Percentiles rank a stretch among this genome's conserved stretches.
Evolutionary conservation across 257 asterid species (phyloP).

Genomic region (Solanum stenotomum): DNA sequence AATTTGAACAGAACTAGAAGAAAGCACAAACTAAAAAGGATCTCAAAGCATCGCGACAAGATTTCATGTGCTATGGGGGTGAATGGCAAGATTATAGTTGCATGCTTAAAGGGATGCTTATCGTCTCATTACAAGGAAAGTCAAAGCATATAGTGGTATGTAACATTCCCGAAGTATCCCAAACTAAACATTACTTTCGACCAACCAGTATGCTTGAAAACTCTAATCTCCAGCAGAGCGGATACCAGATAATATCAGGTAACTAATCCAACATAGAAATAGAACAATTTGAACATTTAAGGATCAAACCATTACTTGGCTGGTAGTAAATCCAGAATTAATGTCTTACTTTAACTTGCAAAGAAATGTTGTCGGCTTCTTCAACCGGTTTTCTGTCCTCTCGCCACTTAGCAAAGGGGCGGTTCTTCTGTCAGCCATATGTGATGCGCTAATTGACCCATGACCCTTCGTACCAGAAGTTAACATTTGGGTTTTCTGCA

Average conservation of each 20-base stretch:
- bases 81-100: neutral
- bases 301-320: neutral
- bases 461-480: constrained; percentile 74
- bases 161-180: neutral
- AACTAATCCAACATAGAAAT: neutral
- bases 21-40: neutral
- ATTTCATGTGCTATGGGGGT: neutral
- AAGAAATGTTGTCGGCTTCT: constrained; percentile 93
- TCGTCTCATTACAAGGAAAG: neutral
- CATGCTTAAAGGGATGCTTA: neutral
- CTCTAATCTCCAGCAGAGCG: neutral
- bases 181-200: neutral
- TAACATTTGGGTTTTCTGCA: constrained; percentile 72
- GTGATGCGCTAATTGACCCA: constrained; percentile 76
- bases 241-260: neutral
- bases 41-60: neutral
- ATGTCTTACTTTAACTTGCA: constrained; percentile 95
- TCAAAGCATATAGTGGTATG: neutral
- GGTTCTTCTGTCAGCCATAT: constrained; percentile 73
- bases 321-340: neutral
- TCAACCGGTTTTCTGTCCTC: constrained; percentile 77
- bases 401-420: constrained; percentile 62
- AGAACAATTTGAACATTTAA: neutral
- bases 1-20: neutral
- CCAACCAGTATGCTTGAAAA: neutral